Evolutionary conservation across 371 early-diverging fungal genomes (phyloP), one percentile per base, ranked within the genome.

Genomic region (Sanchytrium tribonematis): DNA sequence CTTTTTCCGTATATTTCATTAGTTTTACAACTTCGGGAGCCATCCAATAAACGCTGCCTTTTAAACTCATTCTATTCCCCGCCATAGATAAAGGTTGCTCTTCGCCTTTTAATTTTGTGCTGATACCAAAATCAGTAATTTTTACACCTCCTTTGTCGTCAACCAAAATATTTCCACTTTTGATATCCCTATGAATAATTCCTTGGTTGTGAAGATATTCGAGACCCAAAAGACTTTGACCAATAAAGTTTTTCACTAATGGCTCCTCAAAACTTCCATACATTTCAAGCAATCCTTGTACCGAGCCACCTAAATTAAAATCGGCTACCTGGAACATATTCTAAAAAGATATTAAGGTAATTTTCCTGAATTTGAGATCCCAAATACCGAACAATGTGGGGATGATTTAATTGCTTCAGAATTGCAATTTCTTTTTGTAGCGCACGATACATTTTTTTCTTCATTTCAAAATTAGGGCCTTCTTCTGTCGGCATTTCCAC

Each of bases 41-140:
- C 93, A 93, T 91, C 97, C 97, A 94, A 84, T 84, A 89, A 22
- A 89, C 85, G 0, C 89, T 86, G 0, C 93, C 93, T 78, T 88
- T 88, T 69, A 90, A 78, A 68, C 92, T 91, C 68, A 79, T 76
- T 69, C 83, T 84, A 67, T 87, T 80, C 31, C 83, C 83, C 71
- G 29, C 80, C 75, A 30, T 84, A 80, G 66, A 78, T 75, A 29
- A 76, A 75, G 1, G 85, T 81, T 69, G 86, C 71, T 70, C 83
- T 83, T 27, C 71, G 69, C 85, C 87, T 74, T 86, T 86, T 17
- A 88, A 83, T 73, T 91, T 90, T 77, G 98, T 97, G 1, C 97
- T 91, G 32, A 98, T 88, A 17, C 98, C 98, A 84, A 99, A 98
- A 77, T 99, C 99, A 0, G 93, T 87, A 31, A 99, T 96, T 79